Evolutionary conservation across 176 grass and related monocot species (phyloP), one percentile per base, ranked within the genome.

Genomic region (Cenchrus purpureus): DNA sequence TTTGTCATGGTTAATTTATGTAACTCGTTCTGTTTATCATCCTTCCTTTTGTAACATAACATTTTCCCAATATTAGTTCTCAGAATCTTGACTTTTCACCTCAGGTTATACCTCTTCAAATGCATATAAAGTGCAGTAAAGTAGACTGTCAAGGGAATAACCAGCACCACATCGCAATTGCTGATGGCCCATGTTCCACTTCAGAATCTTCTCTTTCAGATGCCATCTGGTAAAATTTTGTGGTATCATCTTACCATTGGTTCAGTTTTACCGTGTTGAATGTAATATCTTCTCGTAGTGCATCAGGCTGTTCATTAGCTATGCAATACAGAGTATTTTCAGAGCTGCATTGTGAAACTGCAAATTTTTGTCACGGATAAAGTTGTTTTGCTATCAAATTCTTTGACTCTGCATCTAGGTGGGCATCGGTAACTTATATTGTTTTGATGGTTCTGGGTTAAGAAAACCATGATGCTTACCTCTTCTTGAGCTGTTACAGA

Each of bases 91-190:
- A 71, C 57, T 76, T 83, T 77, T 84, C 43, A 25, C 28, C 54
- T 72, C 85, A 98, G 95, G 78, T 88, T 74, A 50, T 72, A 75
- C 92, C 89, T 52, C 88, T 86, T 71, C 90, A 88, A 40, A 86
- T 98, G 87, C 85, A 85, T 55, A 91, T 98, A 84, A 92, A 90
- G 81, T 95, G 92, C 88, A 98, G 80, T 74, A 46, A 62, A 81
- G 16, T 77, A 75, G 79, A 57, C 15, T 42, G 15, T 78, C 68
- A 65, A 57, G 81, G 81, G 53, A 50, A 83, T 82, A 69, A 79
- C 71, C 76, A 89, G 67, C 71, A 90, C 2, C 10, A 25, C 86
- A 54, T 65, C 17, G 66, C 82, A 48, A 72, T 72, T 60, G 29
- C 67, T 65, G 60, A 76, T 54, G 75, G 48, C 62, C 80, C 73